Base-by-base conservation (phyloP, 1,284 basidiomycete genomes). In the Trametes hirsuta region DNA sequence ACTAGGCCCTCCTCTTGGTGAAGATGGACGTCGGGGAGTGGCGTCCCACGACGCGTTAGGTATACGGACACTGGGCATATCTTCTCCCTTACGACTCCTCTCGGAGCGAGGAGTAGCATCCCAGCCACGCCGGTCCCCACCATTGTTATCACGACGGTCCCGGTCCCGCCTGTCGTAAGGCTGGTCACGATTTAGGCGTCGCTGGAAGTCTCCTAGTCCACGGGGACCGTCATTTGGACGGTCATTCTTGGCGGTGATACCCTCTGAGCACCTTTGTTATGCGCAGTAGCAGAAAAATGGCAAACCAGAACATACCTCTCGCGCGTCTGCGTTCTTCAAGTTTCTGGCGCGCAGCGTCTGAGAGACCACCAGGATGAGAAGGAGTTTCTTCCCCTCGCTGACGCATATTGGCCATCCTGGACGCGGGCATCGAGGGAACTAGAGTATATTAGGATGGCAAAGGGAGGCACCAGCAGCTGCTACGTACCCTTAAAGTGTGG, bases 11-110 rank as follows among this genome's bases (percentile, higher is more conserved):
- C 53, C 77, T 30, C 30, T 30, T 8, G 81, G 64, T 2, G 68
- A 70, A 12, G 58, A 57, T 6, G 63, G 54, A 45, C 76, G 72
- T 50, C 91, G 83, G 2, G 94, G 94, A 0, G 94, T 96, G 21
- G 94, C 89, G 58, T 96, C 94, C 94, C 94, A 96, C 2, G 87
- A 88, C 52, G 91, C 85, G 69, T 95, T 94, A 0, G 94, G 94
- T 9, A 95, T 91, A 25, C 94, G 88, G 41, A 95, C 87, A 68
- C 92, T 94, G 0, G 92, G 91, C 3, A 88, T 90, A 69, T 94
- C 91, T 25, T 84, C 81, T 42, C 83, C 82, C 37, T 80, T 72
- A 25, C 79, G 76, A 10, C 79, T 77, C 22, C 85, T 82, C 36
- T 82, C 80, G 14, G 85, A 86, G 25, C 85, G 83, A 9, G 93